Evolutionary conservation across 2,329 filamentous ascomycete species (phyloP).

Genomic region (Pseudogymnoascus sp.): DNA sequence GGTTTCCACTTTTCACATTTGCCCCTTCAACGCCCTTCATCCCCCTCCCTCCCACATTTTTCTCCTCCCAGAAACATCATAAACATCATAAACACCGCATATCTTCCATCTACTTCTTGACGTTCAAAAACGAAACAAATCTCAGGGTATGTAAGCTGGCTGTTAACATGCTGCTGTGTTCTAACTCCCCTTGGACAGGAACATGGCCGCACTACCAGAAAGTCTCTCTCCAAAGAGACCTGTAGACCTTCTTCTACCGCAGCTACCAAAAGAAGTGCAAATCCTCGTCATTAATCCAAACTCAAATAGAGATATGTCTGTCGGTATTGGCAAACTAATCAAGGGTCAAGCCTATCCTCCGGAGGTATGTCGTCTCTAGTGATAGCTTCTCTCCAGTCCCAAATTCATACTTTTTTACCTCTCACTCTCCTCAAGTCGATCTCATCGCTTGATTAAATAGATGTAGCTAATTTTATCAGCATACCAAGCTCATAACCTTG

Average conservation of each 20-base stretch:
- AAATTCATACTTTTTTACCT: background rate
- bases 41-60: background rate
- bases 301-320: slow-evolving; percentile 66
- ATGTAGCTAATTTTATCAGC: background rate
- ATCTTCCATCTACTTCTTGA: background rate
- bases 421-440: background rate
- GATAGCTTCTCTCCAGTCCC: too few species aligned
- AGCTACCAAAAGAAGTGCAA: slow-evolving; percentile 38
- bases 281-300: slow-evolving; percentile 71
- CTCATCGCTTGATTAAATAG: background rate
- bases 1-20: slow-evolving; percentile 8
- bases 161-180: background rate
- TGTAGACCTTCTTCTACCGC: background rate
- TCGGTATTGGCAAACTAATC: slow-evolving; percentile 50
- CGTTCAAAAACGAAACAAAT: background rate
- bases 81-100: background rate
- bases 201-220: background rate
- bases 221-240: background rate
- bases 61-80: slow-evolving; percentile 3
- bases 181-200: background rate
- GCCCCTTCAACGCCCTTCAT: background rate
- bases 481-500: slow-evolving; percentile 51
- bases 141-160: background rate
- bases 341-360: slow-evolving; percentile 20
- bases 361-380: background rate